These are phyloP conservation scores for Terfezia boudieri DNA, from an alignment of 495 filamentous ascomycete species.

Conservation along the genomic window DNA sequence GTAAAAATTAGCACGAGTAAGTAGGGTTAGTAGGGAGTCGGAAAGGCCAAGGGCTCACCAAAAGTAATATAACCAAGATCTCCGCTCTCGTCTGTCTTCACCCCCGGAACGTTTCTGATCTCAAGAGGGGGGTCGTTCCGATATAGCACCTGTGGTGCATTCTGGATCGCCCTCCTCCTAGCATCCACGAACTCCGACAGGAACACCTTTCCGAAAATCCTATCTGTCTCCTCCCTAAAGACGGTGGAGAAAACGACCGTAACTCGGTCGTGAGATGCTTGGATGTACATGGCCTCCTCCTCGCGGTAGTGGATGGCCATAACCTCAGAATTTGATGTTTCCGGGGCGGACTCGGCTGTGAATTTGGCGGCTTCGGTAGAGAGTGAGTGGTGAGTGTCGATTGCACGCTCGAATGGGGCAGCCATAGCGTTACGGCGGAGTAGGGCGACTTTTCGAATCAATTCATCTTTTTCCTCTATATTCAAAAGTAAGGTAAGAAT, in stretches of 20 bases:
- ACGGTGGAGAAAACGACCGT: slow-evolving; percentile 98
- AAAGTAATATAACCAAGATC: slow-evolving; percentile 97
- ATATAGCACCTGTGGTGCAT: slow-evolving; percentile 95
- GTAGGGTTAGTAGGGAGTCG: background rate
- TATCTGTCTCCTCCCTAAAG: slow-evolving; percentile 41
- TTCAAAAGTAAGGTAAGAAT: slow-evolving; percentile 2
- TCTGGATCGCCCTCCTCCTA: slow-evolving; percentile 79
- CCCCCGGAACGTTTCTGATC: slow-evolving; percentile 62
- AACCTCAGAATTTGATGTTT: slow-evolving; percentile 78
- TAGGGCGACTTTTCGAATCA: slow-evolving; percentile 65
- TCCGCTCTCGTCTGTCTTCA: slow-evolving; percentile 42
- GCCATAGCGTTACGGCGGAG: slow-evolving; percentile 97
- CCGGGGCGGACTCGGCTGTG: slow-evolving; percentile 73
- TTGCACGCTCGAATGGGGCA: slow-evolving; percentile 87
- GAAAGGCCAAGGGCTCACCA: slow-evolving; percentile 31
- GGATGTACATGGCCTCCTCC: slow-evolving; percentile 98
- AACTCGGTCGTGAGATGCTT: slow-evolving; percentile 86
- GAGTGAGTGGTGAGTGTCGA: slow-evolving; percentile 71
- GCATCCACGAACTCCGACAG: slow-evolving; percentile 92
- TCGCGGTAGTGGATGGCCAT: slow-evolving; percentile 96
- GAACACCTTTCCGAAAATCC: slow-evolving; percentile 94
- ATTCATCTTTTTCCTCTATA: slow-evolving; percentile 53
- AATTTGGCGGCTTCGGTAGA: slow-evolving; percentile 74
- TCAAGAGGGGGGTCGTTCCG: slow-evolving; percentile 86
- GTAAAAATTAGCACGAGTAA: background rate